Conservation (phyloP, 192 early-diverging fungal genomes). For the Coemansia sp. region DNA sequence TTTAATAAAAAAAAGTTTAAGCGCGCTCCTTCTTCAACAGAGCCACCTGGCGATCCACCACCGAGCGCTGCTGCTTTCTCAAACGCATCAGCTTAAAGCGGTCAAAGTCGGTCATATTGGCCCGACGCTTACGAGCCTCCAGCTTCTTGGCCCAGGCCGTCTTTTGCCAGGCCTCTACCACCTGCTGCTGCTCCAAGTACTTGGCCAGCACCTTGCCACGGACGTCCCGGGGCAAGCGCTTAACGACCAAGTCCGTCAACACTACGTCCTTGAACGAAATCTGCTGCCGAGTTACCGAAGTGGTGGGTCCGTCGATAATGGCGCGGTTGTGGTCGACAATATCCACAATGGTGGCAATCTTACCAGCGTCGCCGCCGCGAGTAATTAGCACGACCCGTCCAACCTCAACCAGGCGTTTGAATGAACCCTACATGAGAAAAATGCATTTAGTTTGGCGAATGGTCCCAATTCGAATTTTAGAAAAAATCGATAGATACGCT, state of each 20-base stretch:
- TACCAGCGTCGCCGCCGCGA: conserved; percentile 91
- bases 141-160: conserved; percentile 98
- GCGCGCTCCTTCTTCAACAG: conserved; percentile 50
- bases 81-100: conserved; percentile 97
- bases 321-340: conserved; percentile 99
- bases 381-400: conserved; percentile 97
- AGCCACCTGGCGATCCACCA: conserved; percentile 49
- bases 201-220: conserved; percentile 74
- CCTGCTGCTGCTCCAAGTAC: conserved; percentile 80
- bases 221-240: conserved; percentile 78
- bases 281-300: conserved; percentile 83
- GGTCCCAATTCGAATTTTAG: too few species aligned
- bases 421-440: conserved; percentile 48
- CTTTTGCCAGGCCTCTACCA: conserved; percentile 78
- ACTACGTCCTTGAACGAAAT: conserved; percentile 86
- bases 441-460: neutral
- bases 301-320: conserved; percentile 97
- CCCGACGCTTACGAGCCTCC: conserved; percentile 72
- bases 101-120: conserved; percentile 88
- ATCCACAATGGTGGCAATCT: conserved; percentile 98
- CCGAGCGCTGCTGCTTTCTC: conserved; percentile 71
- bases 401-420: conserved; percentile 94
- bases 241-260: conserved; percentile 86
- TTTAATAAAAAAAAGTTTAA: conserved; percentile 16
- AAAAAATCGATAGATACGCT: too few species aligned